Conservation (phyloP, 2,329 filamentous ascomycete species). For the Neofusicoccum sp. region DNA sequence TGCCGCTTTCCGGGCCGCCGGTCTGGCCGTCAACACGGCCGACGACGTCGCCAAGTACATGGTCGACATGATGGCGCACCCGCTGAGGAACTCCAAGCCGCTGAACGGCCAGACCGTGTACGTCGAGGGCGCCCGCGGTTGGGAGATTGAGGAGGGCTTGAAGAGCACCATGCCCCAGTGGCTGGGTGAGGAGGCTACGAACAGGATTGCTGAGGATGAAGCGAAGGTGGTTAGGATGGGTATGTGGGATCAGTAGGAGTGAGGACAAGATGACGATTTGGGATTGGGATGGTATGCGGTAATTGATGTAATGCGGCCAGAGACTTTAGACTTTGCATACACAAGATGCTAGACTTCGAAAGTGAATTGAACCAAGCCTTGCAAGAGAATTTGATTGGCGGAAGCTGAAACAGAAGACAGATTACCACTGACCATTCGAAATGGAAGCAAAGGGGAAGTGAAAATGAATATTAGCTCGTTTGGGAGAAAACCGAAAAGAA, state of each 20-base stretch:
- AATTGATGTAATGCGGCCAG: too few species aligned
- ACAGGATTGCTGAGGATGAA: slow-evolving; percentile 22
- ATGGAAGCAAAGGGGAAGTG: too few species aligned
- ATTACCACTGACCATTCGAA: too few species aligned
- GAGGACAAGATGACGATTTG: too few species aligned
- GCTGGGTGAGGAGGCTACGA: slow-evolving; percentile 19
- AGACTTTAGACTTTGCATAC: too few species aligned
- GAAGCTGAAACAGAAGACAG: too few species aligned
- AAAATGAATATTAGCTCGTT: too few species aligned
- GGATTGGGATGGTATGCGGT: too few species aligned
- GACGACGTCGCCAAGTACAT: slow-evolving; percentile 26
- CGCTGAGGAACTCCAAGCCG: not conserved
- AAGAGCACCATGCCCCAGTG: slow-evolving; percentile 1
- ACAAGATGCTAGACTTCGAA: too few species aligned
- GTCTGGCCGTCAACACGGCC: slow-evolving; percentile 22
- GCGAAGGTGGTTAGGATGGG: not conserved
- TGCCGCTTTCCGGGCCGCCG: slow-evolving; percentile 20
- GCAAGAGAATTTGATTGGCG: too few species aligned
- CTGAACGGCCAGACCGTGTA: slow-evolving; percentile 5
- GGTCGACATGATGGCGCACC: slow-evolving; percentile 5
- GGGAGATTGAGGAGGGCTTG: slow-evolving; percentile 11
- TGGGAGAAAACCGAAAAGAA: too few species aligned
- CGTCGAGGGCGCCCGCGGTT: slow-evolving; percentile 6
- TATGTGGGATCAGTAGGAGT: not conserved
- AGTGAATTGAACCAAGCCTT: too few species aligned